A percentile compares a stretch with the other conserved stretches of the same genome.
Conservation (phyloP, 345 rosid species). For the Aegle marmelos region DNA sequence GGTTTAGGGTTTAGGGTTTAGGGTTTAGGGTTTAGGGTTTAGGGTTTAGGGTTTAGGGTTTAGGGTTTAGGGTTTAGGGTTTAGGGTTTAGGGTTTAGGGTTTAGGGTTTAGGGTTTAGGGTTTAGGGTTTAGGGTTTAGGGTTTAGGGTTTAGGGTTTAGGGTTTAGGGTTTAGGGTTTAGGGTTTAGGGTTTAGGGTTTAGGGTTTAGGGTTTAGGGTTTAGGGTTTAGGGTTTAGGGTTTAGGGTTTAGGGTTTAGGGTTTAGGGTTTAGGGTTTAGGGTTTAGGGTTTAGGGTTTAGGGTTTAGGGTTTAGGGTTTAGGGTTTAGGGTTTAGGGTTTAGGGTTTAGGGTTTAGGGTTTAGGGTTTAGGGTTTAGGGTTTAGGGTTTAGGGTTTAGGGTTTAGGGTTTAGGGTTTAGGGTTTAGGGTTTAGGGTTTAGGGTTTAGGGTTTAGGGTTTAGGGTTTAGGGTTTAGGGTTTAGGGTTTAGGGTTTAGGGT, state of each 20-base stretch:
- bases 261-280: background rate
- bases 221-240: background rate
- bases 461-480: background rate
- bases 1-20: background rate
- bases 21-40: background rate
- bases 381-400: background rate
- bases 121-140: background rate
- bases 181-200: background rate
- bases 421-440: background rate
- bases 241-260: background rate
- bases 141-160: background rate
- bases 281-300: background rate
- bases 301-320: background rate
- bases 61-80: background rate
- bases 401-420: background rate
- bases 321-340: background rate
- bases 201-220: background rate
- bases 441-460: background rate
- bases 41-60: background rate
- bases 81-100: background rate
- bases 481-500: too few relatives aligned
- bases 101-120: background rate
- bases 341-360: background rate
- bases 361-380: background rate
- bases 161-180: background rate